Percentiles rank a stretch among this genome's conserved stretches.
phyloP scores from a whole-genome alignment of 148 eudicot species.

The Polygonum aviculare region DNA sequence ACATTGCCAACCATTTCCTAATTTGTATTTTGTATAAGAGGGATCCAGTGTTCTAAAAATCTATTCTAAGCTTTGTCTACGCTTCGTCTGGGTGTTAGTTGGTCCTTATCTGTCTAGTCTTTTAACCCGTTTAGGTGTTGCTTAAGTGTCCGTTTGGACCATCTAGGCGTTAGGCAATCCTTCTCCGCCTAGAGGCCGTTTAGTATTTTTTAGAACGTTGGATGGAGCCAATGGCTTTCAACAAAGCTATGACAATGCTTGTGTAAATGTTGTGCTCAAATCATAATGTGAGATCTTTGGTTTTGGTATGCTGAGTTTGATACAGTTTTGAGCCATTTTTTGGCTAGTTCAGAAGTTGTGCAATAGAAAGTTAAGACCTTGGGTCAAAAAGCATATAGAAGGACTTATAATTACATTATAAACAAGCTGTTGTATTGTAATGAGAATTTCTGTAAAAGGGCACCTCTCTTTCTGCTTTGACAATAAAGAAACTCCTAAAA shows the following conservation, averaged over 20 bases:
- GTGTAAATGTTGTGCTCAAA: neutral
- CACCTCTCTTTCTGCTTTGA: conserved; percentile 6
- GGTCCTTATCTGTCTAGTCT: too few species aligned
- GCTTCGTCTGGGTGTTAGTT: too few species aligned
- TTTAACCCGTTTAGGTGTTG: too few species aligned
- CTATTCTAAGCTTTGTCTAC: too few species aligned
- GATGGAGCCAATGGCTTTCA: neutral
- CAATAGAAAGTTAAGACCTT: neutral
- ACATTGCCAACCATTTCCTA: neutral
- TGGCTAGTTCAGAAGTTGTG: neutral
- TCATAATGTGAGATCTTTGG: neutral
- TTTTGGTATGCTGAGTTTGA: neutral
- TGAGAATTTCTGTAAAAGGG: neutral
- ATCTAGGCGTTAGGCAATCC: too few species aligned
- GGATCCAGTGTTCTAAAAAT: too few species aligned
- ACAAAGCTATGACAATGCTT: neutral
- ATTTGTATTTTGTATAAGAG: too few species aligned
- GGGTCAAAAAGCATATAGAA: neutral
- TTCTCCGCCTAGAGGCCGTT: too few species aligned
- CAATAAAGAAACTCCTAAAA: neutral
- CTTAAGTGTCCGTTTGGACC: too few species aligned
- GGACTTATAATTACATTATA: neutral
- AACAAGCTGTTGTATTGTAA: neutral
- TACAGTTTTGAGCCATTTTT: neutral
- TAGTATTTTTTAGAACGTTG: too few species aligned